These are phyloP conservation scores for Stereocaulon alpinum DNA, from an alignment of 495 filamentous ascomycete species.

Conservation along the genomic window DNA sequence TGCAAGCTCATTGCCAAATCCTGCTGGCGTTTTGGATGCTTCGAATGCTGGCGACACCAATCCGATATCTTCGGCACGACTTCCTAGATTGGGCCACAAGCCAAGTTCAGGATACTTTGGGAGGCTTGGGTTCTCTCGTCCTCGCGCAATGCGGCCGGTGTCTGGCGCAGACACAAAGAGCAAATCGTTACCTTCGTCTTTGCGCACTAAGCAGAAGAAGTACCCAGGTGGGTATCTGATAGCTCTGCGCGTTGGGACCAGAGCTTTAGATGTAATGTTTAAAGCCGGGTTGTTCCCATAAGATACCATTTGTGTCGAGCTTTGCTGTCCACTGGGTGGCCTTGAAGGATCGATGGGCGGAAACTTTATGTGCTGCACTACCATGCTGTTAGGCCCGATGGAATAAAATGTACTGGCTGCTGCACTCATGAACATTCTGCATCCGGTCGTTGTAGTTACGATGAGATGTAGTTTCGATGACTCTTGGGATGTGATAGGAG, in stretches of 20 bases:
- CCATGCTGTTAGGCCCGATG: slow-evolving; percentile 84
- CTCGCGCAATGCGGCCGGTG: slow-evolving; percentile 61
- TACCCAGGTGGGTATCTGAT: slow-evolving; percentile 76
- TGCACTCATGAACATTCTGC: slow-evolving; percentile 83
- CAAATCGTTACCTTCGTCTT: slow-evolving; percentile 44
- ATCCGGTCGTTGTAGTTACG: slow-evolving; percentile 82
- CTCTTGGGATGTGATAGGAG: slow-evolving; percentile 69
- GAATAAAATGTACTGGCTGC: slow-evolving; percentile 52
- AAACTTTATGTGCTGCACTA: slow-evolving; percentile 88
- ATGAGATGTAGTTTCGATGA: slow-evolving; percentile 78
- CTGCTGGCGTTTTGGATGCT: slow-evolving; percentile 56
- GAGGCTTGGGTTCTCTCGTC: slow-evolving; percentile 41
- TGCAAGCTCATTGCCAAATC: slow-evolving; percentile 91
- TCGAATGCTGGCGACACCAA: slow-evolving; percentile 59
- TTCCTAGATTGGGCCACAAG: slow-evolving; percentile 60
- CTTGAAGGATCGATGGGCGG: slow-evolving; percentile 48
- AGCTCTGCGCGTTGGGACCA: slow-evolving; percentile 39
- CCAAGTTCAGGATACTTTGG: slow-evolving; percentile 56
- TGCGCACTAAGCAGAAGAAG: slow-evolving; percentile 70
- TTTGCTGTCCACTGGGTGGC: slow-evolving; percentile 11
- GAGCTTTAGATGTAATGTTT: slow-evolving; percentile 24
- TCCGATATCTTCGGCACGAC: slow-evolving; percentile 64
- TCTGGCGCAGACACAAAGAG: slow-evolving; percentile 85
- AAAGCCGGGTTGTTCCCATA: slow-evolving; percentile 20
- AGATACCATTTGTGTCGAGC: slow-evolving; percentile 10